These are phyloP conservation scores for Boletus rubroflammeus DNA, from an alignment of 768 basidiomycete genomes.

Conservation along the genomic window DNA sequence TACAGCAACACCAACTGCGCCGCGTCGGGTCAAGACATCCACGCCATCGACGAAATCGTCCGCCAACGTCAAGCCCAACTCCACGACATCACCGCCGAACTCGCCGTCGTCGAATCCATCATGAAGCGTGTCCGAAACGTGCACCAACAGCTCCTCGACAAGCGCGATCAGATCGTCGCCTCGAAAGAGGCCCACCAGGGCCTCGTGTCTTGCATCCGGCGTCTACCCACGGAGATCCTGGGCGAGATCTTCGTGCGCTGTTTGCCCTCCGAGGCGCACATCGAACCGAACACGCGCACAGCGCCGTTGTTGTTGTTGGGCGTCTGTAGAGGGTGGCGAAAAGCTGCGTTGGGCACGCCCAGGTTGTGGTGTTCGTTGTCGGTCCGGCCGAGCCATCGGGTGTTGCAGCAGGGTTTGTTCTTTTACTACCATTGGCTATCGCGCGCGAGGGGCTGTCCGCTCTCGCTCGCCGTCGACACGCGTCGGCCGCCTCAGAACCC, in stretches of 20 bases:
- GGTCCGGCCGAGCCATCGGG: constrained; percentile 5
- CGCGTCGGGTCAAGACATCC: constrained; percentile 10
- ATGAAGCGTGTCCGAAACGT: constrained; percentile 8
- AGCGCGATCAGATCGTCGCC: constrained; percentile 5
- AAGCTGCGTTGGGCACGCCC: constrained; percentile 37
- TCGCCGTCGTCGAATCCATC: constrained; percentile 10
- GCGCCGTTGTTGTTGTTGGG: constrained; percentile 39
- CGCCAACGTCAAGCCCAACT: constrained; percentile 15
- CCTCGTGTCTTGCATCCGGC: constrained; percentile 30
- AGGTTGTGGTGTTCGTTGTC: constrained; percentile 46
- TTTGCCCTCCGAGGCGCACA: constrained; percentile 23
- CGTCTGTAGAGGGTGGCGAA: constrained; percentile 44
- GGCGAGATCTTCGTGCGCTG: constrained; percentile 45
- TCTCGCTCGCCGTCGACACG: constrained; percentile 22
- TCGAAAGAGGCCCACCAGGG: constrained; percentile 22
- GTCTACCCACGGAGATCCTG: constrained; percentile 43
- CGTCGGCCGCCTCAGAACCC: constrained; percentile 12
- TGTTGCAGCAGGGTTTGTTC: constrained; percentile 10
- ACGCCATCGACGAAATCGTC: constrained; percentile 13
- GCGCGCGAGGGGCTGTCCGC: constrained; percentile 14
- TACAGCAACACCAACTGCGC: constrained; percentile 15
- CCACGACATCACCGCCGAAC: constrained; percentile 8
- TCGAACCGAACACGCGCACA: constrained; percentile 20
- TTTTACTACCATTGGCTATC: constrained; percentile 21
- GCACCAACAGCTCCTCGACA: constrained; percentile 12